A percentile compares a stretch with the other conserved stretches of the same genome.
phyloP scores from a whole-genome alignment of 169 alveolate species.

The Plasmodium berghei region DNA sequence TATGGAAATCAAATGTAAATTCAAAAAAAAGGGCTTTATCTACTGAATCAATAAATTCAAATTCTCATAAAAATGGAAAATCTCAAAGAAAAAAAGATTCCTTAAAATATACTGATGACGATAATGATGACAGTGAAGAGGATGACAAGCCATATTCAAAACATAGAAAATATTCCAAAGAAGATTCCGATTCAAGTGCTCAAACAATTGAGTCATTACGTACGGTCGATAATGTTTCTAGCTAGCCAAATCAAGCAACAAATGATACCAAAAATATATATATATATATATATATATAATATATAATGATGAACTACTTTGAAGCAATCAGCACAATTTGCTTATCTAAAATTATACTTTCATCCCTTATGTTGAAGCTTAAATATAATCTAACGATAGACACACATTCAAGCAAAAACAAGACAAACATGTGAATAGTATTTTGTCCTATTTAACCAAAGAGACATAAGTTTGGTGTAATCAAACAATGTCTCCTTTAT shows the following conservation, averaged over 20 bases:
- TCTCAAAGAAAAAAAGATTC: slow-evolving; percentile 27
- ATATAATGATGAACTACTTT: too few relatives aligned
- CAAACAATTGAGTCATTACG: slow-evolving; percentile 74
- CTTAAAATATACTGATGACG: slow-evolving; percentile 33
- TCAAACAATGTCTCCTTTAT: too few relatives aligned
- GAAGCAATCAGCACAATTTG: too few relatives aligned
- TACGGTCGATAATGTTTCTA: slow-evolving; percentile 49
- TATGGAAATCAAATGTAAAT: slow-evolving; percentile 52
- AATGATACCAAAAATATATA: neutral
- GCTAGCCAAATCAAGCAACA: slow-evolving; percentile 12
- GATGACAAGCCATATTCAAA: slow-evolving; percentile 12
- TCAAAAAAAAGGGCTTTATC: slow-evolving; percentile 27
- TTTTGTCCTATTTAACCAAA: too few relatives aligned
- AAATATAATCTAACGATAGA: too few relatives aligned
- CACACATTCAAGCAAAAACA: too few relatives aligned
- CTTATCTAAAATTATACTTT: too few relatives aligned
- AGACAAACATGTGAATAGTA: too few relatives aligned
- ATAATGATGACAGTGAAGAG: slow-evolving; percentile 38
- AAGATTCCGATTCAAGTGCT: slow-evolving; percentile 65
- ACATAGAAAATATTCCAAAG: slow-evolving; percentile 47
- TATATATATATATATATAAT: neutral
- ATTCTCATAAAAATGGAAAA: slow-evolving; percentile 30
- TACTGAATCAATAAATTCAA: slow-evolving; percentile 51
- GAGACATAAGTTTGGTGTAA: too few relatives aligned
- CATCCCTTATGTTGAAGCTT: too few relatives aligned